These are phyloP conservation scores for Limonium bicolor DNA, from an alignment of 148 eudicot genomes.

Conservation along the genomic window DNA sequence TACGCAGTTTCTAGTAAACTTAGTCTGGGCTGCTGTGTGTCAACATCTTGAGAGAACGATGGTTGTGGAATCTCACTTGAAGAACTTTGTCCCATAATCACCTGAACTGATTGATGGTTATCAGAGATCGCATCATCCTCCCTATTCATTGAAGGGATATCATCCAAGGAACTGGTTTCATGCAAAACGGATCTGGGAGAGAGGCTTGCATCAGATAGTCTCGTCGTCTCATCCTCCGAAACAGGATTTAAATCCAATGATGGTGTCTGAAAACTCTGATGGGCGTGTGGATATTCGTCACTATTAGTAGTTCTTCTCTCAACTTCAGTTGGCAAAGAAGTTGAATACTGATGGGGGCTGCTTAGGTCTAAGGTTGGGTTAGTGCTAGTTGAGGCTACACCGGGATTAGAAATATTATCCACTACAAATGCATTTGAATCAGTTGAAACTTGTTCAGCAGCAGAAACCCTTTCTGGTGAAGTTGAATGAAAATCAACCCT, in stretches of 20 bases:
- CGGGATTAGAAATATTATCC: background rate
- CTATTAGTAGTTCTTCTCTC: background rate
- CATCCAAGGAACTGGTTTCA: constrained; percentile 1
- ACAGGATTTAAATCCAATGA: background rate
- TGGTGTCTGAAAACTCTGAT: background rate
- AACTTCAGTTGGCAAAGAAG: background rate
- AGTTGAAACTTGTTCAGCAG: background rate
- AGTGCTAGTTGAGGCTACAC: constrained; percentile 4
- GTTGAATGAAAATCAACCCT: no score
- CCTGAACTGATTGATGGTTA: background rate
- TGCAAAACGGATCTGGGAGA: constrained; percentile 1
- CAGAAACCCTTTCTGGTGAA: no score
- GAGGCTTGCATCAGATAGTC: background rate
- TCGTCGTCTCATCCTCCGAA: background rate
- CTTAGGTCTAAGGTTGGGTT: background rate
- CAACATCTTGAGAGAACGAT: no score
- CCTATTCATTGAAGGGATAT: background rate
- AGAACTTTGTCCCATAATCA: background rate
- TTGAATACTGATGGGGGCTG: background rate
- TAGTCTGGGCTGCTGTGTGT: no score
- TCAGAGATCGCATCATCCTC: background rate
- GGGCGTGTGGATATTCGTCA: background rate
- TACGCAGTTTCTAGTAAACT: no score
- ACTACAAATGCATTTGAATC: background rate
- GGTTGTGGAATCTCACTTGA: background rate